Evolutionary conservation across 1,284 basidiomycete genomes (phyloP), one percentile per base, ranked within the genome.

Genomic region (Phylloboletellus chloephorus): DNA sequence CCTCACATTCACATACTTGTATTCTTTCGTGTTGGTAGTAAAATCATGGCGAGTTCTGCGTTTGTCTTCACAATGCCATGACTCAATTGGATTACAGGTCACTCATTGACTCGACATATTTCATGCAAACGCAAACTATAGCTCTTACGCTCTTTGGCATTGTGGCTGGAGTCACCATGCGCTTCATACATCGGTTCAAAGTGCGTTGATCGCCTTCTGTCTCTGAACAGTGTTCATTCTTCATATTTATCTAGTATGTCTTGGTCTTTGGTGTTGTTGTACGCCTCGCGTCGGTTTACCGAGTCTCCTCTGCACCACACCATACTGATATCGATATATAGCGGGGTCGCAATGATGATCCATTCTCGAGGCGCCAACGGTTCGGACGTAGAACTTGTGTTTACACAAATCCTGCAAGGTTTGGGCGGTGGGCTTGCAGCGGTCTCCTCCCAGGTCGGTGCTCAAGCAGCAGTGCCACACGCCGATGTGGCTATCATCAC

Each of bases 401-500:
- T 78, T 71, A 81, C 79, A 24, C 83, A 89, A 58, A 65, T 90
- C 37, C 67, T 89, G 25, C 85, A 88, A 63, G 86, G 86, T 39
- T 65, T 83, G 11, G 88, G 87, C 10, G 88, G 87, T 19, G 90
- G 88, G 16, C 75, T 90, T 49, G 81, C 87, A 1, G 74, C 82
- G 1, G 71, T 82, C 34, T 67, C 80, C 7, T 69, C 76, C 4
- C 84, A 86, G 60, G 82, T 90, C 42, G 81, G 78, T 26, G 81
- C 87, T 0, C 90, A 93, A 61, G 87, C 85, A 3, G 71, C 78
- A 8, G 88, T 90, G 2, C 68, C 79, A 0, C 88, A 88, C 56
- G 61, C 67, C 20, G 87, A 92, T 52, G 79, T 92, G 15, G 89
- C 87, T 0, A 80, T 83, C 50, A 83, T 84, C 39, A 92, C 85